A percentile compares a stretch with the other conserved stretches of the same genome.
Evolutionary conservation across 2,329 filamentous ascomycete genomes (phyloP).

Genomic region (Myriosclerotinia curreyana): DNA sequence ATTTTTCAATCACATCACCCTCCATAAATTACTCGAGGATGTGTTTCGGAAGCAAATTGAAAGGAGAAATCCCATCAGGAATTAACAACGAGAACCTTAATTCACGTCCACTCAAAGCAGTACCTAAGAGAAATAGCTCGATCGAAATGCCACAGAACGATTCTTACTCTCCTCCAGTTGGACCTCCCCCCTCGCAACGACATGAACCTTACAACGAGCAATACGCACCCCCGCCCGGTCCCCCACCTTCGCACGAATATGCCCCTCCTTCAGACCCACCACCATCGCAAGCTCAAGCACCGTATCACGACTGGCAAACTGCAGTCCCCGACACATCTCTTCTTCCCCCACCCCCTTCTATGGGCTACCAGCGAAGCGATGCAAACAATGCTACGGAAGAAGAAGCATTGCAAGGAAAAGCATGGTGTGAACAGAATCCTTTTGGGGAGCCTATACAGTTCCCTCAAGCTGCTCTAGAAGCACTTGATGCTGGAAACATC

Average conservation of each 20-base stretch:
- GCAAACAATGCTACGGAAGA: slow-evolving; percentile 65
- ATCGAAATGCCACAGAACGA: slow-evolving; percentile 34
- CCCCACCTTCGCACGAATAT: slow-evolving; percentile 41
- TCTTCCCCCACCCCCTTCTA: slow-evolving; percentile 68
- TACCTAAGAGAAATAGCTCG: slow-evolving; percentile 23
- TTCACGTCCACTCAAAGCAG: slow-evolving; percentile 31
- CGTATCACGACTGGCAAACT: slow-evolving; percentile 65
- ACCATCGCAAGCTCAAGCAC: slow-evolving; percentile 35
- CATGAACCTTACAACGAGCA: slow-evolving; percentile 33
- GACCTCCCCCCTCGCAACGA: slow-evolving; percentile 30
- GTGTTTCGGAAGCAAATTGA: slow-evolving; percentile 35
- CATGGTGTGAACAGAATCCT: slow-evolving; percentile 62
- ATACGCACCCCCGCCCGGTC: slow-evolving; percentile 28
- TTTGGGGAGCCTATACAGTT: slow-evolving; percentile 54
- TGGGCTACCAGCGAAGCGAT: slow-evolving; percentile 63
- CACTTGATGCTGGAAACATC: slow-evolving; percentile 52
- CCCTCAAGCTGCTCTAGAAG: slow-evolving; percentile 46
- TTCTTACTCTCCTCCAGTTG: slow-evolving; percentile 39
- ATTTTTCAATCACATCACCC: not conserved
- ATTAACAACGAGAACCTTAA: slow-evolving; percentile 25
- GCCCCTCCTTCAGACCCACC: slow-evolving; percentile 43
- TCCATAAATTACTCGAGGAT: slow-evolving; percentile 23
- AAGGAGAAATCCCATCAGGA: slow-evolving; percentile 29
- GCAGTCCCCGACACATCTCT: slow-evolving; percentile 70
- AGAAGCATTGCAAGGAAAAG: slow-evolving; percentile 61